Evolutionary conservation across 106 monocot genomes (phyloP), one percentile per base, ranked within the genome.

Genomic region (Platanthera zijinensis): DNA sequence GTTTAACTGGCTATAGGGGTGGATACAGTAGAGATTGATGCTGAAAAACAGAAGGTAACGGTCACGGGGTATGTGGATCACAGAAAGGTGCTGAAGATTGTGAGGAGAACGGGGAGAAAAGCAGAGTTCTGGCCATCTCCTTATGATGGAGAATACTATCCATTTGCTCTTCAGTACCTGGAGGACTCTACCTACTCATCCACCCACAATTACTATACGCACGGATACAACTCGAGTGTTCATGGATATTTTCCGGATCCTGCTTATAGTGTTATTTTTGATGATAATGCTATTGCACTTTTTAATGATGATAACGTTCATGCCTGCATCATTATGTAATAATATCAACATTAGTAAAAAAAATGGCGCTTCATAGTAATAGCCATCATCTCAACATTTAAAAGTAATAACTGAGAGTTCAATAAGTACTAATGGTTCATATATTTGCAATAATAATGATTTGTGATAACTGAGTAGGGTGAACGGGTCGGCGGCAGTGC

Each of bases 251-350:
- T 72, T n/a, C 50, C 73, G 6, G 15, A 57, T 51, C 67, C 57
- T 1, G 45, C 56, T 1, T 57, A 75, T 51, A 39, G 21, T 21
- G 10, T 32, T n/a, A 7, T 70, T 71, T 48, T 89, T 12, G 78
- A 62, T 8, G 87, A 84, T 10, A 73, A 28, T 69, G 80, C 72
- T 5, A 39, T 70, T 4, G 48, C 61, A 9, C 39, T 86, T 13
- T 94, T 94, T 71, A 94, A 88, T n/a, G 93, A 94, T 49, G 90
- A 94, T 0, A 94, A 94, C 71, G 85, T 90, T 0, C 72, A 75
- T 45, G 83, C 83, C 46, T 94, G 93, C 50, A 83, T 88, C 25
- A 69, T 94, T 19, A 94, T 90, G 90, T 94, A 39, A 76, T 77
- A 80, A 13, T 56, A 32, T 32, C 32, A 32, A 1, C 32, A 32